Conservation (phyloP, 345 rosid genomes). For the Corchorus capsularis region DNA sequence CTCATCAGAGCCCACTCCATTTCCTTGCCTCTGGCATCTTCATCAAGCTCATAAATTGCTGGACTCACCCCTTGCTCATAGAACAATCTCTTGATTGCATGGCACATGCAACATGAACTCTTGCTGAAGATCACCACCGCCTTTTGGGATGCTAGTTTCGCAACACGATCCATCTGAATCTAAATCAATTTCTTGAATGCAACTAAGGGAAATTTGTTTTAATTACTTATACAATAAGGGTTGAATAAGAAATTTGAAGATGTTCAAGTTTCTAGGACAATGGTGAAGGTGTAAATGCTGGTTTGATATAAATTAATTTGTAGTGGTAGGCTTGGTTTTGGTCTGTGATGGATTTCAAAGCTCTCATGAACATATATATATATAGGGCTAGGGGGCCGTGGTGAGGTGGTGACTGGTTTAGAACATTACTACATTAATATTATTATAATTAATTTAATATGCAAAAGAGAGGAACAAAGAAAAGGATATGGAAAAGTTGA, state of each 20-base stretch:
- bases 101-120: constrained; percentile 92
- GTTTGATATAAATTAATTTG: background rate
- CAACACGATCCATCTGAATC: constrained; percentile 65
- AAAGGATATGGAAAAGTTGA: constrained; percentile 24
- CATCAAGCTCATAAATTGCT: constrained; percentile 74
- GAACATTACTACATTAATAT: background rate
- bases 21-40: constrained; percentile 64
- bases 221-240: background rate
- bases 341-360: constrained; percentile 6
- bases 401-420: background rate
- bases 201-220: background rate
- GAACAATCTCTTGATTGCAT: constrained; percentile 82
- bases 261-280: background rate
- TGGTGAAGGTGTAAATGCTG: background rate
- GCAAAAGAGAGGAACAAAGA: constrained; percentile 6
- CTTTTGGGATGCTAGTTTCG: constrained; percentile 74
- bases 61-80: constrained; percentile 94
- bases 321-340: background rate
- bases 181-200: background rate
- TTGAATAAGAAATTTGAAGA: background rate
- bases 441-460: background rate
- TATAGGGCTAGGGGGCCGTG: constrained; percentile 18
- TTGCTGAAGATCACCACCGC: constrained; percentile 99
- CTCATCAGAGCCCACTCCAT: constrained; percentile 77
- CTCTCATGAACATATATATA: constrained; percentile 10